Percentiles rank a stretch among this genome's conserved stretches.
Evolutionary conservation across 2,329 filamentous ascomycete genomes (phyloP).

Genomic region (Aspergillus uvarum): DNA sequence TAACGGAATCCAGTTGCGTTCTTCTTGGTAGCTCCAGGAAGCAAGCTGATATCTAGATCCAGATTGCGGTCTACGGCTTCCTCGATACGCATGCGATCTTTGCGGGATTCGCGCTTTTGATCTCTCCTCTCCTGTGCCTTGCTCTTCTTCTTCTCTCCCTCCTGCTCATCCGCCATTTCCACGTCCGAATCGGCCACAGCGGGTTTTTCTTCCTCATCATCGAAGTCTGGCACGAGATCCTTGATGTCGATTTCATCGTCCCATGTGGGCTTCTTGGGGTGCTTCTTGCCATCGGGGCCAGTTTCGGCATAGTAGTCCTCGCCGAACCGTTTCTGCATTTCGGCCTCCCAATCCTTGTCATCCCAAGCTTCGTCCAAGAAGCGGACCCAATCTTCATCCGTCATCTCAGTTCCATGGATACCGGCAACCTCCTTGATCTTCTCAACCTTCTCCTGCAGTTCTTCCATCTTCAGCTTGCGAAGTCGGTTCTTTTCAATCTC

Average conservation of each 20-base stretch:
- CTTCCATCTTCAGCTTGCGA: constrained; percentile 84
- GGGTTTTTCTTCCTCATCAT: constrained; percentile 66
- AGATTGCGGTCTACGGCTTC: constrained; percentile 80
- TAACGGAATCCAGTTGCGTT: constrained; percentile 71
- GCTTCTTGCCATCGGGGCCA: constrained; percentile 61
- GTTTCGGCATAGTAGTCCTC: constrained; percentile 82
- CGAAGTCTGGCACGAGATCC: constrained; percentile 83
- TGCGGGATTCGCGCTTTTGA: constrained; percentile 70
- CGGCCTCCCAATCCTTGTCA: constrained; percentile 82
- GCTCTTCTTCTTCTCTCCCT: constrained; percentile 46
- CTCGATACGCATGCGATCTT: constrained; percentile 80
- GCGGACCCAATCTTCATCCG: constrained; percentile 78
- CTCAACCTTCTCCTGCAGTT: constrained; percentile 80
- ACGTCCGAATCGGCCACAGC: constrained; percentile 58
- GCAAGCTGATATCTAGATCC: constrained; percentile 66
- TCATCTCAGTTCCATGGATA: constrained; percentile 63
- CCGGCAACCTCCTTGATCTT: constrained; percentile 90
- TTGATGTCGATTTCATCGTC: constrained; percentile 98
- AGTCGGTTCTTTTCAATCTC: constrained; percentile 80
- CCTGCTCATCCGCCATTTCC: constrained; percentile 46
- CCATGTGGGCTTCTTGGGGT: constrained; percentile 81
- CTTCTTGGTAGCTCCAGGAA: constrained; percentile 55
- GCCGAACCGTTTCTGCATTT: constrained; percentile 86
- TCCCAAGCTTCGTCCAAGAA: constrained; percentile 89
- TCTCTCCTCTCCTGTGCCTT: constrained; percentile 53